phyloP scores from a whole-genome alignment of 306 rosid species.

The Hippophae gyantsensis region DNA sequence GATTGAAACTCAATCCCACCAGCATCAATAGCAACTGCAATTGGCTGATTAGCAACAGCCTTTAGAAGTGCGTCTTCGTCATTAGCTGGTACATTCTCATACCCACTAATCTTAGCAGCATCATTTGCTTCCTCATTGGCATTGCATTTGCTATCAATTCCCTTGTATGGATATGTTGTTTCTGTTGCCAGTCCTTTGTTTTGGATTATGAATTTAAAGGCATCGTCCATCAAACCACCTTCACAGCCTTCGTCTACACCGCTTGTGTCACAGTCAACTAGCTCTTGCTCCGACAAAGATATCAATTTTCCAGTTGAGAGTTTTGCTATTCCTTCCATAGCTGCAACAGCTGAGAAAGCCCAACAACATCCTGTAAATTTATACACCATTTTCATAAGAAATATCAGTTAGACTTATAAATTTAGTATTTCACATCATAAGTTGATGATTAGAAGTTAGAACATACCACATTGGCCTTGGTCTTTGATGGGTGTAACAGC shows the following conservation, averaged over 20 bases:
- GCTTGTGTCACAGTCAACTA: conserved; percentile 32
- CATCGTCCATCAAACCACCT: conserved; percentile 29
- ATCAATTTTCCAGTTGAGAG: conserved; percentile 16
- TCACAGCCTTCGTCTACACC: conserved; percentile 33
- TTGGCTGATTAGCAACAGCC: conserved; percentile 26
- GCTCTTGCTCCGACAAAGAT: conserved; percentile 32
- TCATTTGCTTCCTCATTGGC: conserved; percentile 4
- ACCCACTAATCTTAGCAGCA: conserved; percentile 21
- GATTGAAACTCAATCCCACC: conserved; percentile 28
- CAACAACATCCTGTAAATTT: conserved; percentile 2
- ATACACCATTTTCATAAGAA: background rate
- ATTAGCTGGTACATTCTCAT: conserved; percentile 27
- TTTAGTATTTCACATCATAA: background rate
- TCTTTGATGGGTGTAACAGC: background rate
- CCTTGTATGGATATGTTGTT: conserved; percentile 22
- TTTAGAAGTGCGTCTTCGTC: conserved; percentile 21
- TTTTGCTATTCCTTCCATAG: conserved; percentile 29
- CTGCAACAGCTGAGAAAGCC: conserved; percentile 22
- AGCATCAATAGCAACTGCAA: conserved; percentile 34
- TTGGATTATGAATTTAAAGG: conserved; percentile 31
- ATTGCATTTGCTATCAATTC: conserved; percentile 22
- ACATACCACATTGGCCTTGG: conserved; percentile 22
- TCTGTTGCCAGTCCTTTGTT: conserved; percentile 29
- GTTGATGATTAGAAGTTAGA: background rate
- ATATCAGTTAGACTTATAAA: background rate